A percentile compares a stretch with the other conserved stretches of the same genome.
These are phyloP conservation scores for Ganoderma multipileum DNA, from an alignment of 1,284 basidiomycete species.

Conservation along the genomic window DNA sequence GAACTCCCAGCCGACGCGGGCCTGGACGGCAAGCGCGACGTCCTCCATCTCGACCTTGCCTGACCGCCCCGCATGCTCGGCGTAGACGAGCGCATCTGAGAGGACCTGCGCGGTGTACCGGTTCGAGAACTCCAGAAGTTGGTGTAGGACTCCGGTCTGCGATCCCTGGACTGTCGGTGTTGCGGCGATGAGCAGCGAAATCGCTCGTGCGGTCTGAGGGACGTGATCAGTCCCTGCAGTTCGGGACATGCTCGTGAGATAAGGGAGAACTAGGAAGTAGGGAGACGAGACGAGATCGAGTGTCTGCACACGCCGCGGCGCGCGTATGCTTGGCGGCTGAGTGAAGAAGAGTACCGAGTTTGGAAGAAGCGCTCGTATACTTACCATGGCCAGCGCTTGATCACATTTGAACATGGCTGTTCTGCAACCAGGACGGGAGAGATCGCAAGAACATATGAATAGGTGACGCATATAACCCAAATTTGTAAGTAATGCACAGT, in stretches of 20 bases:
- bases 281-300: no score
- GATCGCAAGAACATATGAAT: no score
- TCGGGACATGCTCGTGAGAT: constrained; percentile 59
- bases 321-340: background rate
- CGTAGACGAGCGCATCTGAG: constrained; percentile 89
- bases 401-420: no score
- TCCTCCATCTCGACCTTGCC: constrained; percentile 92
- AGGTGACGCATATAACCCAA: no score
- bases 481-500: no score
- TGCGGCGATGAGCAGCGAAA: constrained; percentile 91
- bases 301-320: background rate
- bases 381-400: background rate
- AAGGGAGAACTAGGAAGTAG: background rate
- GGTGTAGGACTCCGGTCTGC: constrained; percentile 93
- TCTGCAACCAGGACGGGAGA: no score
- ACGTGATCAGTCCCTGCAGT: constrained; percentile 64
- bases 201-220: constrained; percentile 90
- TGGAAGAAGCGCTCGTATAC: no score
- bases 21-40: constrained; percentile 89
- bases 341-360: no score
- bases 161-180: constrained; percentile 94
- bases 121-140: constrained; percentile 95
- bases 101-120: constrained; percentile 94
- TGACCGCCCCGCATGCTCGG: constrained; percentile 88
- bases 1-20: constrained; percentile 94